Evolutionary conservation across 108 stramenopile genomes (phyloP).

Genomic region (Parmales sp.): DNA sequence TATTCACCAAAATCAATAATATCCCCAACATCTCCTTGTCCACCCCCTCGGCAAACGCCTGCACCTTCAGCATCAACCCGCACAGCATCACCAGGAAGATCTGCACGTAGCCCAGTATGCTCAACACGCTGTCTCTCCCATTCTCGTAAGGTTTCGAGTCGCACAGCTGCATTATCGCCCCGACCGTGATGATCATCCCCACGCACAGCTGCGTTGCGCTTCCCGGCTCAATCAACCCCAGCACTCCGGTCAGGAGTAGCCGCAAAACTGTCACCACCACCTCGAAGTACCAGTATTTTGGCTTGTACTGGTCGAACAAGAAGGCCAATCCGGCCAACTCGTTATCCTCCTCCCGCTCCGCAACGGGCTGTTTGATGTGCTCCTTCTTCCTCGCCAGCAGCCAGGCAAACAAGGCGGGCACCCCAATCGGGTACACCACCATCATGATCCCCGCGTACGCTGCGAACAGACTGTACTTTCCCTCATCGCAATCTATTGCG

Average conservation of each 20-base stretch:
- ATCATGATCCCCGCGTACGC: slow-evolving; percentile 19
- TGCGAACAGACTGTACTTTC: not conserved
- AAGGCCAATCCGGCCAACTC: not conserved
- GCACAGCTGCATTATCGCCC: not conserved
- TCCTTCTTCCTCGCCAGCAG: slow-evolving; percentile 15
- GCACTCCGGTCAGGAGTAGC: not conserved
- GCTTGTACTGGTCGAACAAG: slow-evolving; percentile 11
- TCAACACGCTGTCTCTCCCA: not conserved
- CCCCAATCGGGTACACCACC: slow-evolving; percentile 16
- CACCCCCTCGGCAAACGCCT: too few species aligned
- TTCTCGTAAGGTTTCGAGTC: not conserved
- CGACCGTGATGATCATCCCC: not conserved
- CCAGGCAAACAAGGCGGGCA: slow-evolving; percentile 10
- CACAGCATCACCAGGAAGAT: not conserved
- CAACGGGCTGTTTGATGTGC: not conserved
- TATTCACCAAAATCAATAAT: too few species aligned
- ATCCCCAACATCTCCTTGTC: too few species aligned
- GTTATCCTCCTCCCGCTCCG: not conserved
- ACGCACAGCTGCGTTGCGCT: not conserved
- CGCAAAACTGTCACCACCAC: not conserved
- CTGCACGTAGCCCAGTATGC: not conserved
- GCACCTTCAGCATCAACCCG: not conserved
- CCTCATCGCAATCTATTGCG: not conserved
- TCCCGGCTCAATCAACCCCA: not conserved
- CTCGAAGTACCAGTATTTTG: slow-evolving; percentile 11